phyloP scores from a whole-genome alignment of 768 basidiomycete species.

The Hericium erinaceus region DNA sequence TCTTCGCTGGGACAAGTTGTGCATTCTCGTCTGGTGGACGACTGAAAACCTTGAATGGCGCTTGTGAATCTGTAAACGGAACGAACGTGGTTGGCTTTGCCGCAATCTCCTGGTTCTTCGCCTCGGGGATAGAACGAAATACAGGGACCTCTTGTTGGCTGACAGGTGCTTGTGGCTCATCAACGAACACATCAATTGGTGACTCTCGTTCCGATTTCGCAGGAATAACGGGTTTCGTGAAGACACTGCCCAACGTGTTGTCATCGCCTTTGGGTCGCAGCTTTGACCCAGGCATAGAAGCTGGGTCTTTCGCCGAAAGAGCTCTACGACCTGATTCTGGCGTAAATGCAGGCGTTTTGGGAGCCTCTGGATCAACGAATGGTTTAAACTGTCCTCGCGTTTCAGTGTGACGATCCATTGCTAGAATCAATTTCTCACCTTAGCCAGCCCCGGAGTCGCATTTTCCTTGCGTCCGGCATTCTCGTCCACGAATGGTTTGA shows the following conservation, averaged over 20 bases:
- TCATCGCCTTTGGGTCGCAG: constrained; percentile 14
- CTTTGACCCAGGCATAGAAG: constrained; percentile 17
- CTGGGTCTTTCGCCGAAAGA: constrained; percentile 43
- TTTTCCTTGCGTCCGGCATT: constrained; percentile 37
- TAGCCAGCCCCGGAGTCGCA: constrained; percentile 16
- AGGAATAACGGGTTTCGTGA: constrained; percentile 57
- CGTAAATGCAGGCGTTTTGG: constrained; percentile 31
- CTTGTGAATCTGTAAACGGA: constrained; percentile 30
- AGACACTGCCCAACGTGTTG: constrained; percentile 30
- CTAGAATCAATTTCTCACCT: constrained; percentile 5
- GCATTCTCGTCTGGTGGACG: constrained; percentile 43
- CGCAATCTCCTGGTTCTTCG: background rate
- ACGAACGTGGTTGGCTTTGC: constrained; percentile 19
- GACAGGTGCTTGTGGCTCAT: background rate
- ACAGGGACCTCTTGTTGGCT: background rate
- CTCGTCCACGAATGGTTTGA: constrained; percentile 66
- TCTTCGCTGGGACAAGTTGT: constrained; percentile 8
- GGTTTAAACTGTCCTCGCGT: constrained; percentile 46
- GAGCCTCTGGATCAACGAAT: constrained; percentile 44
- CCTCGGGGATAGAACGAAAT: background rate
- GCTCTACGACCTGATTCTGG: constrained; percentile 29
- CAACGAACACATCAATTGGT: background rate
- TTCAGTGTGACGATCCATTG: background rate
- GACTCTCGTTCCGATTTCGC: constrained; percentile 4
- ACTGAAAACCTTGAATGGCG: constrained; percentile 58